These are phyloP conservation scores for Fusarium robinianum DNA, from an alignment of 2,329 filamentous ascomycete genomes.

Conservation along the genomic window DNA sequence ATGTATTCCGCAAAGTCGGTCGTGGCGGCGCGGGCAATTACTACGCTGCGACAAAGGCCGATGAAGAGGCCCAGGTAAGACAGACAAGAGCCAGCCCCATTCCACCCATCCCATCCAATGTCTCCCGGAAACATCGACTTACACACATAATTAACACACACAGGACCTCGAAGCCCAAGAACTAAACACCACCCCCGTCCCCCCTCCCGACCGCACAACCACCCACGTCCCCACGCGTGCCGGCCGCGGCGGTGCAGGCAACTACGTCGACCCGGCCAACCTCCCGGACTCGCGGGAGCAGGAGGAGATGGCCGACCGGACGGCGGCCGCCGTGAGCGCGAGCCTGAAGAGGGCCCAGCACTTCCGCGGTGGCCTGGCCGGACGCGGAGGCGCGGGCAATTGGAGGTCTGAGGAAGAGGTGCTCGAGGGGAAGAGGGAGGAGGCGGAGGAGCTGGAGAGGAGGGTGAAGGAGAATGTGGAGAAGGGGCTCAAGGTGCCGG, in stretches of 20 bases:
- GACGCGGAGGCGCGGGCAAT: constrained; percentile 64
- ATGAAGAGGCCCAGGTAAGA: constrained; percentile 47
- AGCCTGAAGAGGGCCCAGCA: constrained; percentile 36
- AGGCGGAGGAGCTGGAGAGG: constrained; percentile 47
- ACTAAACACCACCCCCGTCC: constrained; percentile 27
- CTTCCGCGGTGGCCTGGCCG: constrained; percentile 36
- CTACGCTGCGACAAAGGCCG: constrained; percentile 56
- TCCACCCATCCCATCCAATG: neutral
- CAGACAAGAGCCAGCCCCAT: neutral
- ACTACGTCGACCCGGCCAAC: constrained; percentile 53
- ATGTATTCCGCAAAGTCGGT: constrained; percentile 57
- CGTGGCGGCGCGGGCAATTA: constrained; percentile 70
- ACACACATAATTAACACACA: constrained; percentile 3
- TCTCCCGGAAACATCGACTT: constrained; percentile 3
- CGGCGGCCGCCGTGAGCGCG: constrained; percentile 42
- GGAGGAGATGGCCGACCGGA: constrained; percentile 42
- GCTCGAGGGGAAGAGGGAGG: constrained; percentile 30
- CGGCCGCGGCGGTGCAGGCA: constrained; percentile 67
- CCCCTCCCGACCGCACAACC: constrained; percentile 33
- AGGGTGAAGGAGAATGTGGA: constrained; percentile 53
- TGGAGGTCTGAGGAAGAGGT: constrained; percentile 45
- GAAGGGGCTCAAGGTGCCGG: constrained; percentile 51
- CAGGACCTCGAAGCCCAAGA: constrained; percentile 49
- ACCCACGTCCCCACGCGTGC: constrained; percentile 46
- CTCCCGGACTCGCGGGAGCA: constrained; percentile 41